phyloP scores from a whole-genome alignment of 2,329 filamentous ascomycete species.

The Emergomyces orientalis region DNA sequence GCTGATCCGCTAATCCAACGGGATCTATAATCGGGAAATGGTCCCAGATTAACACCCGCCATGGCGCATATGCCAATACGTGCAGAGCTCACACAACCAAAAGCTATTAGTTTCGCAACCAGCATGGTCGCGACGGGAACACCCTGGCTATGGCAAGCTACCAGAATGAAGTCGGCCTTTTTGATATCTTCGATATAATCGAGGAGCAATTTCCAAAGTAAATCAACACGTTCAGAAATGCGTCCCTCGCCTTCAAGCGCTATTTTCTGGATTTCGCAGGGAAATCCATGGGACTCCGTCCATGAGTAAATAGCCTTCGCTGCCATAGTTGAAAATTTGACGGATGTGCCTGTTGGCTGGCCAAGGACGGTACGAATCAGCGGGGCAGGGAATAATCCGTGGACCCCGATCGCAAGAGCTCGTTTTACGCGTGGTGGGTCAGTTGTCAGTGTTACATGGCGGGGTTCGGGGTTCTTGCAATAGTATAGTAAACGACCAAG shows the following conservation, averaged over 20 bases:
- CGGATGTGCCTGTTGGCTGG: slow-evolving; percentile 88
- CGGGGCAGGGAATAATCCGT: slow-evolving; percentile 84
- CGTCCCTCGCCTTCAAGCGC: slow-evolving; percentile 91
- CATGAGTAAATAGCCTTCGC: slow-evolving; percentile 76
- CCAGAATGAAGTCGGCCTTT: slow-evolving; percentile 74
- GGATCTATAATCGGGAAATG: slow-evolving; percentile 85
- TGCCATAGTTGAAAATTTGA: slow-evolving; percentile 81
- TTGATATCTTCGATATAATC: slow-evolving; percentile 92
- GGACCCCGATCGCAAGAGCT: slow-evolving; percentile 85
- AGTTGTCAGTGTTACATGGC: slow-evolving; percentile 63
- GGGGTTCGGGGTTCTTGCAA: slow-evolving; percentile 49
- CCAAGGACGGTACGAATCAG: slow-evolving; percentile 85
- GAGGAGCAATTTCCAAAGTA: slow-evolving; percentile 85
- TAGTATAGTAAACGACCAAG: slow-evolving; percentile 38
- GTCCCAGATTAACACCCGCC: slow-evolving; percentile 88
- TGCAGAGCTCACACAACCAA: slow-evolving; percentile 68
- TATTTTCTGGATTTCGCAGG: slow-evolving; percentile 83
- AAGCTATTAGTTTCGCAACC: slow-evolving; percentile 80
- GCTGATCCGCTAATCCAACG: slow-evolving; percentile 82
- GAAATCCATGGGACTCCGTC: slow-evolving; percentile 63
- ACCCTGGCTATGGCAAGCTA: slow-evolving; percentile 94
- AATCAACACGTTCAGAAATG: slow-evolving; percentile 79
- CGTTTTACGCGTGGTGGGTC: slow-evolving; percentile 66
- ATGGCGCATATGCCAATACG: slow-evolving; percentile 78
- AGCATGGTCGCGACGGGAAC: slow-evolving; percentile 91